Evolutionary conservation across 805 yeast species (phyloP), one percentile per base, ranked within the genome.

Genomic region (Candida railenensis): DNA sequence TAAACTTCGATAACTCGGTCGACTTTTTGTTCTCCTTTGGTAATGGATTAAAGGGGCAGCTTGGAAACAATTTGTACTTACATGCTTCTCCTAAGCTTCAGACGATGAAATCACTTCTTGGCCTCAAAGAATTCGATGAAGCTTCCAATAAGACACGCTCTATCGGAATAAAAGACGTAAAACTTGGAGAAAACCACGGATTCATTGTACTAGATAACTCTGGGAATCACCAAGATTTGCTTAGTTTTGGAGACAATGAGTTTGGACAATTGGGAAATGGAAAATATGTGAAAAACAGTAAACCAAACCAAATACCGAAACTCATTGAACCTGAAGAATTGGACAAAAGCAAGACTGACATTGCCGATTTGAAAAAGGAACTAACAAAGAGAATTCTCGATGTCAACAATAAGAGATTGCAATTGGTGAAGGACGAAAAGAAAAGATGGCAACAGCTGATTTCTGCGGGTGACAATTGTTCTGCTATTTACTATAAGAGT

Each of bases 181-280:
- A 78, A 4, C 71, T 81, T 18, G 96, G 96, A 3, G 66, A 67
- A 7, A 82, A 82, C 50, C 97, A 91, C 57, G 69, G 72, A 0
- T 73, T 84, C 39, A 78, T 84, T 9, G 80, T 81, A 8, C 66
- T 87, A 47, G 63, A 72, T 37, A 85, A 85, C 47, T 48, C 46
- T 2, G 74, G 73, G 1, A 9, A 48, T 3, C 25, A 49, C 50
- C 77, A 77, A 18, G 89, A 85, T 57, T 85, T 89, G 18, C 61
- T 85, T 34, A 77, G 70, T 3, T 89, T 96, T 89, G 99, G 99
- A 20, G 85, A 82, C 38, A 92, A 91, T 63, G 86, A 82, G 57
- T 71, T 53, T 54, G 96, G 92, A 20, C 97, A 92, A 66, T 73
- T 88, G 38, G 97, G 96, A 11, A 88, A 83, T 57, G 96, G 96